Evolutionary conservation across 2,329 filamentous ascomycete genomes (phyloP).

Genomic region (Macrophomina pseudophaseolina): DNA sequence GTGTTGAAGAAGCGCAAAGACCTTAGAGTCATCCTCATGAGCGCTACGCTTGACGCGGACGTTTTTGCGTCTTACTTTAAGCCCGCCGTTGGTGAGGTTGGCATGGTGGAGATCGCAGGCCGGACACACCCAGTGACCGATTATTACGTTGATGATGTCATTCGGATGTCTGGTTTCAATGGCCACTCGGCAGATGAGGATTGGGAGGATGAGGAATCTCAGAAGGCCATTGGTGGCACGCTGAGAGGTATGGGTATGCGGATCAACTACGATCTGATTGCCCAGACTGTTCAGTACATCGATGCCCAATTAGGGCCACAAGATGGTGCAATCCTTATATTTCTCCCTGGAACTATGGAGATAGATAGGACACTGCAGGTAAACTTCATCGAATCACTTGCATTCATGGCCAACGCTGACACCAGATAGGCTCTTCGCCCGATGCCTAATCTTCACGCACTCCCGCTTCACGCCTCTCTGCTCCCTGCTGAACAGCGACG

Average conservation of each 20-base stretch:
- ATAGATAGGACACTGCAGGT: constrained; percentile 78
- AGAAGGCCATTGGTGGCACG: constrained; percentile 45
- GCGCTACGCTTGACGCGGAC: constrained; percentile 87
- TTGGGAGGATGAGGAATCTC: constrained; percentile 56
- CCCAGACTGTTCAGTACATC: constrained; percentile 79
- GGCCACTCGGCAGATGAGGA: constrained; percentile 57
- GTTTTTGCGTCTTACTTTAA: constrained; percentile 87
- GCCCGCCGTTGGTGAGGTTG: constrained; percentile 68
- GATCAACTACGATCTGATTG: constrained; percentile 90
- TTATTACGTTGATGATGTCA: constrained; percentile 86
- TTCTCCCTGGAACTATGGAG: constrained; percentile 88
- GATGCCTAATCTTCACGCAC: constrained; percentile 68
- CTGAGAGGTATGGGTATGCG: constrained; percentile 65
- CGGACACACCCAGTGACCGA: constrained; percentile 90
- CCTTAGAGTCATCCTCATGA: constrained; percentile 93
- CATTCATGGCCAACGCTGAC: background rate
- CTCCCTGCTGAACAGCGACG: constrained; percentile 85
- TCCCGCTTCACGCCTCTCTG: constrained; percentile 91
- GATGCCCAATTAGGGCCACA: constrained; percentile 75
- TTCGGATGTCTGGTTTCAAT: constrained; percentile 76
- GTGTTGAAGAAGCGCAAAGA: constrained; percentile 76
- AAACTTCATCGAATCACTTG: background rate
- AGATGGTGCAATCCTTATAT: constrained; percentile 90
- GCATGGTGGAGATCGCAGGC: constrained; percentile 83
- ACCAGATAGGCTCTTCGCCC: constrained; percentile 58